A percentile compares a stretch with the other conserved stretches of the same genome.
phyloP scores from a whole-genome alignment of 352 stramenopile genomes.

The Pythium aphanidermatum region DNA sequence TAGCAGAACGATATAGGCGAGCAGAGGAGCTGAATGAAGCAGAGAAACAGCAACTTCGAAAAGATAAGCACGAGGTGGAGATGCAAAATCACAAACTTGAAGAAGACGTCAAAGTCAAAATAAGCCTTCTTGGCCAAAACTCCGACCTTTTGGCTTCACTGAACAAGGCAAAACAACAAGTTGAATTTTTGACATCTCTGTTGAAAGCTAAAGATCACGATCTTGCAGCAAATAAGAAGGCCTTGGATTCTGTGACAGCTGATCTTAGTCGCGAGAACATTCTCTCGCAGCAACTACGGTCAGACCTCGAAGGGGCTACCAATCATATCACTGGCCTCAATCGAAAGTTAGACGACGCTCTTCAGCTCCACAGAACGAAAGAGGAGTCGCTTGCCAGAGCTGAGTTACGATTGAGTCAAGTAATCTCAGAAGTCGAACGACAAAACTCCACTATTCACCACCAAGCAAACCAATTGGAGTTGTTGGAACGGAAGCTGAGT shows the following conservation, averaged over 20 bases:
- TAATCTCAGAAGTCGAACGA: conserved; percentile 28
- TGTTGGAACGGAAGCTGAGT: conserved; percentile 46
- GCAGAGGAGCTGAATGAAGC: conserved; percentile 1
- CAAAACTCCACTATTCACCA: conserved; percentile 24
- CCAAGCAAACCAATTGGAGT: conserved; percentile 36
- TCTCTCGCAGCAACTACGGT: not conserved
- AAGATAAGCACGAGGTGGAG: conserved; percentile 5
- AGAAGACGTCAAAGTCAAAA: conserved; percentile 6
- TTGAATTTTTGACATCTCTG: not conserved
- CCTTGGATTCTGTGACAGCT: not conserved
- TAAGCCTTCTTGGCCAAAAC: not conserved
- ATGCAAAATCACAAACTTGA: conserved; percentile 9
- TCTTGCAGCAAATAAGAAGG: not conserved
- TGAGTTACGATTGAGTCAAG: conserved; percentile 18
- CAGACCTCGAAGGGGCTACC: not conserved
- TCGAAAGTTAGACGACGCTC: not conserved
- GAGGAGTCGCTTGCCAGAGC: conserved; percentile 17
- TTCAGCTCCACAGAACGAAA: not conserved
- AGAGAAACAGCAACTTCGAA: conserved; percentile 7
- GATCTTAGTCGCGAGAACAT: not conserved
- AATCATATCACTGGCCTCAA: not conserved
- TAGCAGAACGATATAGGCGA: conserved; percentile 5
- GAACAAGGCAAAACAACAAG: conserved; percentile 1
- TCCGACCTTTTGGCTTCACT: not conserved
- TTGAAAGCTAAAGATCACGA: conserved; percentile 1